A percentile compares a stretch with the other conserved stretches of the same genome.
phyloP scores from a whole-genome alignment of 169 alveolate species.

The Cryptosporidium viatorum region DNA sequence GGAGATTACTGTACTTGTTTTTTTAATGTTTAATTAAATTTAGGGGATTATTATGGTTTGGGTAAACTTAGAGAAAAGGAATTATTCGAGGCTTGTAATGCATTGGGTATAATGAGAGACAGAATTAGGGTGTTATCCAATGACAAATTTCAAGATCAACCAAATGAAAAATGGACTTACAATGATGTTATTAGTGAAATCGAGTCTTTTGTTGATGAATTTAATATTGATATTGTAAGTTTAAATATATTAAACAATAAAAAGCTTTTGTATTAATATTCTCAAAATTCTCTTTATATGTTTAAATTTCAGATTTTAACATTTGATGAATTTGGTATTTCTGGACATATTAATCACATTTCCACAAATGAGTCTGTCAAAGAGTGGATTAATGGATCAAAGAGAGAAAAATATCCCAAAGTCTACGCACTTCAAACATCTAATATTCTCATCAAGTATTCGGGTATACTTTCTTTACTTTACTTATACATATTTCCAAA shows the following conservation, averaged over 20 bases:
- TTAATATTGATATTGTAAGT: constrained; percentile 50
- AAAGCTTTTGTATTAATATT: background rate
- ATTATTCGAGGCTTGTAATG: constrained; percentile 13
- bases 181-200: constrained; percentile 31
- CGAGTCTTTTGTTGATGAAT: constrained; percentile 29
- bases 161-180: constrained; percentile 22
- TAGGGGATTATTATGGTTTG: constrained; percentile 44
- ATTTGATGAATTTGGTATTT: constrained; percentile 60
- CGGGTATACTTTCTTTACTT: constrained; percentile 43
- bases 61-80: constrained; percentile 65
- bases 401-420: constrained; percentile 9
- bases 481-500: background rate
- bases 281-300: background rate
- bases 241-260: background rate
- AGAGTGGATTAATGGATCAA: constrained; percentile 19
- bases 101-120: constrained; percentile 19
- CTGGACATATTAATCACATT: constrained; percentile 56
- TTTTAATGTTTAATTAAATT: background rate
- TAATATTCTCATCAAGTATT: constrained; percentile 32
- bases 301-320: constrained; percentile 25
- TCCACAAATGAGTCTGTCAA: constrained; percentile 41
- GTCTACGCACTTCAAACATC: constrained; percentile 22
- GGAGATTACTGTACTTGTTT: background rate
- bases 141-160: constrained; percentile 54
- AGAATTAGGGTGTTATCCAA: constrained; percentile 9